Percentiles rank a stretch among this genome's conserved stretches.
phyloP scores from a whole-genome alignment of 257 asterid genomes.

The Jacaranda copaia region DNA sequence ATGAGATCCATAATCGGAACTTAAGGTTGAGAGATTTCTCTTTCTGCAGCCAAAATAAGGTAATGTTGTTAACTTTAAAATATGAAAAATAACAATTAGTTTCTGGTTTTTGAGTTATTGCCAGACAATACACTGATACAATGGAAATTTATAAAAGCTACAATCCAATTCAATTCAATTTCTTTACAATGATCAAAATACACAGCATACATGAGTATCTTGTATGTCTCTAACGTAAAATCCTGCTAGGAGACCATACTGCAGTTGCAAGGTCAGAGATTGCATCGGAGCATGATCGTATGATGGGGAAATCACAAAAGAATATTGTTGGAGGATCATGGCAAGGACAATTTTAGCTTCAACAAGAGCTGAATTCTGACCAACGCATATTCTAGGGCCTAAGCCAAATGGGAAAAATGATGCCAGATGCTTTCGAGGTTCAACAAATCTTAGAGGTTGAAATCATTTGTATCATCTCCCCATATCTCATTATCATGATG shows the following conservation, averaged over 20 bases:
- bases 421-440: slow-evolving; percentile 57
- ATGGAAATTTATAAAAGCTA: not conserved
- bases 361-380: slow-evolving; percentile 68
- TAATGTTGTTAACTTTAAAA: too few species aligned
- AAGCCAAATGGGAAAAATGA: slow-evolving; percentile 72
- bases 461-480: slow-evolving; percentile 68
- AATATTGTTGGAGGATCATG: slow-evolving; percentile 52
- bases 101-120: too few species aligned
- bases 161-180: not conserved
- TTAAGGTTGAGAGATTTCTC: too few species aligned
- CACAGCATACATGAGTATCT: not conserved
- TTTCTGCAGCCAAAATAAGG: too few species aligned
- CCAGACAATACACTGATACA: too few species aligned
- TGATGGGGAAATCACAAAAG: slow-evolving; percentile 61
- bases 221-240: not conserved
- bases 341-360: slow-evolving; percentile 67
- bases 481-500: slow-evolving; percentile 69
- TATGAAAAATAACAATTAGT: too few species aligned
- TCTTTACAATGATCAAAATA: slow-evolving; percentile 8
- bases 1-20: too few species aligned
- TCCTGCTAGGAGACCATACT: slow-evolving; percentile 58
- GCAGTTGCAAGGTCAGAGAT: slow-evolving; percentile 64
- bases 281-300: slow-evolving; percentile 76
- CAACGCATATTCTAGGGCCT: slow-evolving; percentile 71
- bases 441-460: slow-evolving; percentile 60